A percentile compares a stretch with the other conserved stretches of the same genome.
Conservation (phyloP, 306 rosid species). For the Citrullus colocynthis region DNA sequence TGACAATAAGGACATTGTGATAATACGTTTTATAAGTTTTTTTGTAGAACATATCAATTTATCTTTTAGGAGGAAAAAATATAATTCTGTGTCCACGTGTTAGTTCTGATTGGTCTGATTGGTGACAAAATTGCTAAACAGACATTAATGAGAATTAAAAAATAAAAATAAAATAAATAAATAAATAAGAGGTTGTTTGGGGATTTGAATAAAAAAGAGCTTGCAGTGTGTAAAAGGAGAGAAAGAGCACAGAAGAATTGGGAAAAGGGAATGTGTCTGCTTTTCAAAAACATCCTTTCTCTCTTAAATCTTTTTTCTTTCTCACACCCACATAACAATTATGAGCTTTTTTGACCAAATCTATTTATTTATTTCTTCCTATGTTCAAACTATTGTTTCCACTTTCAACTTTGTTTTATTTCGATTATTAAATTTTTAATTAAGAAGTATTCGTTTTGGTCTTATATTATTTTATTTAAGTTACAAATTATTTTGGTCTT, state of each 20-base stretch:
- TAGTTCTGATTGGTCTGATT: neutral
- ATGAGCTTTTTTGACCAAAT: slow-evolving; percentile 37
- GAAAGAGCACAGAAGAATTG: neutral
- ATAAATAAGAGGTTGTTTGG: neutral
- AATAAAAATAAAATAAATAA: neutral
- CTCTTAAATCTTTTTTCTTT: neutral
- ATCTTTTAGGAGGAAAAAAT: too few relatives aligned
- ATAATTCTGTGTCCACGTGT: neutral
- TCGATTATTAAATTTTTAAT: too few relatives aligned
- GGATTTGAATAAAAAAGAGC: neutral
- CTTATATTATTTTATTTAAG: too few relatives aligned
- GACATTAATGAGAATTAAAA: neutral
- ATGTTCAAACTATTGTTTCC: too few relatives aligned
- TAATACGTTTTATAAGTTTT: too few relatives aligned
- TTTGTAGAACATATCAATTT: too few relatives aligned
- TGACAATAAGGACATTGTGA: too few relatives aligned
- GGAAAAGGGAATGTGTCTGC: slow-evolving; percentile 12
- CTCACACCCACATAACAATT: slow-evolving; percentile 9
- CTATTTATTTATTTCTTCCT: neutral
- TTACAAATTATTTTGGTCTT: too few relatives aligned
- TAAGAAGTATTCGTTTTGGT: too few relatives aligned
- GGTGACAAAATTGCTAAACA: neutral
- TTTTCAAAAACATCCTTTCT: slow-evolving; percentile 23
- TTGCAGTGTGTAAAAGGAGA: neutral
- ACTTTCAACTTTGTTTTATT: too few relatives aligned